Evolutionary conservation across 371 early-diverging fungal species (phyloP).

Genomic region (Mortierella sp.): DNA sequence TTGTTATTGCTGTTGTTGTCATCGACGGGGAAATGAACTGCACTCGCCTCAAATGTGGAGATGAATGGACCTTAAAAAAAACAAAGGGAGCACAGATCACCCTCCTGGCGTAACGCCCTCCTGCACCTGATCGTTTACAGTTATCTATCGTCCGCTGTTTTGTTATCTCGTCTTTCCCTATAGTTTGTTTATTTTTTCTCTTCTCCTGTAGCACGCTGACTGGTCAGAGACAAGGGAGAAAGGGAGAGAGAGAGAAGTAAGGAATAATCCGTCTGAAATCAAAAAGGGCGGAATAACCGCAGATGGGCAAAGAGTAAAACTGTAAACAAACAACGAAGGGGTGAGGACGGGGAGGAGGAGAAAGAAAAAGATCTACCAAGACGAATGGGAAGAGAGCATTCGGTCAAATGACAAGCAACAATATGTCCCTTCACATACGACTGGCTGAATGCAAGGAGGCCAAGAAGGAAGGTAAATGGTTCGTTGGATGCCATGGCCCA

Average conservation of each 20-base stretch:
- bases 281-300: background rate
- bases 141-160: background rate
- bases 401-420: background rate
- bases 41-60: background rate
- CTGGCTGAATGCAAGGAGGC: background rate
- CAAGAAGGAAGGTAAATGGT: background rate
- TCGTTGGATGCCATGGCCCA: background rate
- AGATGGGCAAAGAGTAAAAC: background rate
- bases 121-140: background rate
- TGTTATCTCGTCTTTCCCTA: background rate
- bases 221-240: background rate
- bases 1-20: background rate
- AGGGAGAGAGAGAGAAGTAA: background rate
- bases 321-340: background rate
- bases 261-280: background rate
- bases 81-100: constrained; percentile 1
- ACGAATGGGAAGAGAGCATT: background rate
- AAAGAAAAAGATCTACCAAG: background rate
- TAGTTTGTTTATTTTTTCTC: background rate
- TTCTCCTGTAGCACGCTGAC: background rate
- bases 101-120: background rate
- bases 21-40: background rate
- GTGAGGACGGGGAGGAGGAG: too few relatives aligned
- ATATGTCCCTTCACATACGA: background rate
- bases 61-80: background rate